Percentiles rank a stretch among this genome's conserved stretches.
Conservation (phyloP, 2,329 filamentous ascomycete species). For the Fusarium burgessii region DNA sequence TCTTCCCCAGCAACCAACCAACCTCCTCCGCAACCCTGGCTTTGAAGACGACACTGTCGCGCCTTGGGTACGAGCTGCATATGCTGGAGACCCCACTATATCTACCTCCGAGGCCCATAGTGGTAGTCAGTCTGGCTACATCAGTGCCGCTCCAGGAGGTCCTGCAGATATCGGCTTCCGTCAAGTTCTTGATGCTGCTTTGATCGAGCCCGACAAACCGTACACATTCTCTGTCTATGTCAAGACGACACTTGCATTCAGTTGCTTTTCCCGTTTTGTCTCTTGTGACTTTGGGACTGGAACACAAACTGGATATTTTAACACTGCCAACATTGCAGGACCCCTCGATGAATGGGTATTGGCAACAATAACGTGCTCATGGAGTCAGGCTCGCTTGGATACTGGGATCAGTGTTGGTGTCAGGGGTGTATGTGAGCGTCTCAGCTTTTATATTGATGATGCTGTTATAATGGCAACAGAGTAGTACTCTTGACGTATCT, state of each 20-base stretch:
- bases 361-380: background rate
- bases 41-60: background rate
- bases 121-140: background rate
- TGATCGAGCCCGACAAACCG: background rate
- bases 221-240: background rate
- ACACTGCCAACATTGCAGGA: background rate
- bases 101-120: background rate
- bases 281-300: background rate
- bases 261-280: background rate
- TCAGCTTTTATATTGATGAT: background rate
- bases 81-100: background rate
- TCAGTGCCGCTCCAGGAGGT: background rate
- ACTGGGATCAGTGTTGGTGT: background rate
- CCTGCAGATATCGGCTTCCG: background rate
- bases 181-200: background rate
- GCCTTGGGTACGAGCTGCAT: background rate
- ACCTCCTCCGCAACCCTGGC: background rate
- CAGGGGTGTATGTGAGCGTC: background rate
- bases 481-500: background rate
- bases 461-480: background rate
- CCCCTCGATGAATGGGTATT: background rate
- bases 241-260: background rate
- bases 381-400: background rate
- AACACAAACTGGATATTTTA: background rate
- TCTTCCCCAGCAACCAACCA: background rate